Evolutionary conservation across 805 yeast genomes (phyloP), one percentile per base, ranked within the genome.

Genomic region (Dipodascus albidus): DNA sequence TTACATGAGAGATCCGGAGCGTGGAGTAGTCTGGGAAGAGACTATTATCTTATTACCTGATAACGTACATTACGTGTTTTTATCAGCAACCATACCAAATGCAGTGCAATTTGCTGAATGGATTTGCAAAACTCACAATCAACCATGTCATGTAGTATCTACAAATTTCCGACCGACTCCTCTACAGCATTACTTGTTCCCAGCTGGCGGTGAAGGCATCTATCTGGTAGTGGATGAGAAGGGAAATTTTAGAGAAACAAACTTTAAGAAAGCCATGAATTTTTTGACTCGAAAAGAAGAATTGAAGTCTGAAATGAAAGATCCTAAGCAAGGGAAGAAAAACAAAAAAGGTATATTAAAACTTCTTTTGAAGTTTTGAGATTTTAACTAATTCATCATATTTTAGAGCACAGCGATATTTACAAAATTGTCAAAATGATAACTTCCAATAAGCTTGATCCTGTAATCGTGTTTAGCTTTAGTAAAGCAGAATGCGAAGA

Each of bases 21-120:
- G 99, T 72, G 99, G 99, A 67, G 99, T 93, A 52, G 99, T 93
- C 35, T 93, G 99, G 99, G 99, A 93, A 71, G 99, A 93, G 70
- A 91, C 98, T 14, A 91, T 93, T 59, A 93, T 93, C 55, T 74
- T 93, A 65, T 75, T 93, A 48, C 99, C 99, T 2, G 97, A 95
- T 62, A 90, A 90, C 73, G 97, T 93, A 17, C 91, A 86, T 59
- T 88, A 90, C 64, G 96, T 91, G 2, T 87, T 91, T 62, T 71
- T 91, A 58, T 89, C 97, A 14, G 98, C 98, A 50, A 91, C 99
- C 1, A 91, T 91, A 59, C 99, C 99, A 23, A 91, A 91, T 66
- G 96, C 98, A 1, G 85, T 87, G 90, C 96, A 91, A 67, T 91
- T 91, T 73, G 97, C 98, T 9, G 96, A 91, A 69, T 93, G 99